Base-by-base conservation (phyloP, 805 yeast species). In the Starmerella bombi region DNA sequence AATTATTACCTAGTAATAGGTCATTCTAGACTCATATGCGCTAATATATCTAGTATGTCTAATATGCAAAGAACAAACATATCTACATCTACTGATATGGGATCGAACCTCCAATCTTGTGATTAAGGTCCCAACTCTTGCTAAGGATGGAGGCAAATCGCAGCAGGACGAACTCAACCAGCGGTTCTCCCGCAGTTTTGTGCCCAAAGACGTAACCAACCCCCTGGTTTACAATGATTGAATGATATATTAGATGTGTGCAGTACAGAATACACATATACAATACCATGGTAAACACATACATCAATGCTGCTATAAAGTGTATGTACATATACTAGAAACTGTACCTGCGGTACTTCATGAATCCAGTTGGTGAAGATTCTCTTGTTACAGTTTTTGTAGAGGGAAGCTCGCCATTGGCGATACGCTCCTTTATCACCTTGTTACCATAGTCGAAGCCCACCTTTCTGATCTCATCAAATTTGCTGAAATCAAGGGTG, bases 401-500 rank as follows among this genome's bases (percentile, higher is more conserved):
- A 3, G 60, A 55, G 5, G 88, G 83, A 52, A 85, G 56, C 48
- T 69, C 65, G 4, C 75, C 74, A 14, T 67, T 59, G 2, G 63
- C 59, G 34, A 69, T 67, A 63, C 80, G 63, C 25, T 70, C 65
- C 12, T 67, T 65, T 34, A 86, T 58, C 25, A 69, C 63, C 33
- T 62, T 62, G 40, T 71, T 73, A 0, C 88, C 94, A 57, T 82
- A 88, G 3, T 68, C 69, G 9, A 74, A 65, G 2, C 97, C 97
- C 9, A 83, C 86, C 20, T 72, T 65, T 51, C 78, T 80, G 37
- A 91, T 84, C 58, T 86, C 95, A 50, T 82, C 93, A 58, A 88
- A 91, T 58, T 80, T 84, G 12, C 78, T 83, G 61, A 88, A 88
- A 53, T 88, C 98, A 36, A 91, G 66, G 0, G 97, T 91, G 0